Conservation (phyloP, 306 rosid species). For the Echinosophora koreensis region DNA sequence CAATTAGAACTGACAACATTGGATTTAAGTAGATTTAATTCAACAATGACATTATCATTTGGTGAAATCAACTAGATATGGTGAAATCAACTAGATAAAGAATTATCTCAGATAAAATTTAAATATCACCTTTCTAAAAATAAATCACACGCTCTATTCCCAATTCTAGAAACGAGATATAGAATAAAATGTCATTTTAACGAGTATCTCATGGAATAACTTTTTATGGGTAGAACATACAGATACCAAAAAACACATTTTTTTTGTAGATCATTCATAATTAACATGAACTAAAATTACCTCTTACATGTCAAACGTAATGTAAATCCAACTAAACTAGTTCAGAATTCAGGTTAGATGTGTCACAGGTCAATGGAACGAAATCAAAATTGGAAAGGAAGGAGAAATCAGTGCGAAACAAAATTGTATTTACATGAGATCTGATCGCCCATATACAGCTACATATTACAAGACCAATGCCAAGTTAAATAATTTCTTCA, state of each 20-base stretch:
- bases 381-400: slow-evolving; percentile 3
- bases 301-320: background rate
- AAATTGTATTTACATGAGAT: slow-evolving; percentile 49
- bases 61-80: too few species aligned
- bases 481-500: background rate
- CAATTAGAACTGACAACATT: too few species aligned
- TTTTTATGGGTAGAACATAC: background rate
- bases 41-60: too few species aligned
- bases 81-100: too few species aligned
- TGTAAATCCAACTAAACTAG: background rate
- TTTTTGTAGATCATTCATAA: background rate
- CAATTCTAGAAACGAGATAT: too few species aligned
- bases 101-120: too few species aligned
- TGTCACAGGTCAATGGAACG: background rate
- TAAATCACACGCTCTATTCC: too few species aligned
- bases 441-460: slow-evolving; percentile 16
- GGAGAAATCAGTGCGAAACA: background rate
- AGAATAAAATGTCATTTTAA: too few species aligned
- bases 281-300: background rate
- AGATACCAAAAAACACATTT: too few species aligned
- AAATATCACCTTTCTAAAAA: too few species aligned
- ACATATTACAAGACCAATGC: background rate
- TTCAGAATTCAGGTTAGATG: too few species aligned
- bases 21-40: too few species aligned
- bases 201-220: background rate